These are phyloP conservation scores for Pichia sp. DNA, from an alignment of 1,139 yeast species.

Conservation along the genomic window DNA sequence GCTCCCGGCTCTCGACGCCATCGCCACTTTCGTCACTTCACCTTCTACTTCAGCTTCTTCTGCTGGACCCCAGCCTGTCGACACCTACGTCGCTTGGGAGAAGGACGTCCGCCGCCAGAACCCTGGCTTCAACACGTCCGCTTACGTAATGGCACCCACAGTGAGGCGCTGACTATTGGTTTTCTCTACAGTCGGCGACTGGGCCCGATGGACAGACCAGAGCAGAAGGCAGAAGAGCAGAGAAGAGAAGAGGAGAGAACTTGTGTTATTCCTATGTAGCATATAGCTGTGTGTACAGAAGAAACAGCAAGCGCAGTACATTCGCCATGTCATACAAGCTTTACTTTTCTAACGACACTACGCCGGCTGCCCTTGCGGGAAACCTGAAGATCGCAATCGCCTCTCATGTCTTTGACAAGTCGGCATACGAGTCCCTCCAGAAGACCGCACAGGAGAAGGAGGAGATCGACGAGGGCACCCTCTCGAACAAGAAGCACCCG, in stretches of 20 bases:
- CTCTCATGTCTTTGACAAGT: slow-evolving; percentile 36
- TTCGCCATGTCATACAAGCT: slow-evolving; percentile 32
- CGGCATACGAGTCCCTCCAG: slow-evolving; percentile 8
- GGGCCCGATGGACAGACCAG: neutral
- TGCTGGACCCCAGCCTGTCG: neutral
- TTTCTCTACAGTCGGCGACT: neutral
- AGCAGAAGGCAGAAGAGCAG: neutral
- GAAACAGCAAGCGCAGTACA: neutral
- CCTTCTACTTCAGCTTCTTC: neutral
- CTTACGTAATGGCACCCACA: slow-evolving; percentile 28
- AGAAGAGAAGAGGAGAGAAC: neutral
- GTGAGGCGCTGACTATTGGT: neutral
- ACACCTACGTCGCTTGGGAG: slow-evolving; percentile 21
- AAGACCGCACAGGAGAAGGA: slow-evolving; percentile 31
- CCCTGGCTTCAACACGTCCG: slow-evolving; percentile 9
- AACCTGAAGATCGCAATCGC: slow-evolving; percentile 63
- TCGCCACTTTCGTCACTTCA: neutral
- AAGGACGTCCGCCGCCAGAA: slow-evolving; percentile 12
- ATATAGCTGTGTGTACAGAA: neutral
- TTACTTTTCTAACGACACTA: slow-evolving; percentile 41
- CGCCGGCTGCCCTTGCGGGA: slow-evolving; percentile 42
- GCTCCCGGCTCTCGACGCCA: neutral
- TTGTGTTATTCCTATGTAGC: neutral
- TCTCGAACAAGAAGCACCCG: slow-evolving; percentile 32
- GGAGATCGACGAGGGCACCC: slow-evolving; percentile 31